Evolutionary conservation across 306 rosid genomes (phyloP).

Genomic region (Trifolium subterraneum): DNA sequence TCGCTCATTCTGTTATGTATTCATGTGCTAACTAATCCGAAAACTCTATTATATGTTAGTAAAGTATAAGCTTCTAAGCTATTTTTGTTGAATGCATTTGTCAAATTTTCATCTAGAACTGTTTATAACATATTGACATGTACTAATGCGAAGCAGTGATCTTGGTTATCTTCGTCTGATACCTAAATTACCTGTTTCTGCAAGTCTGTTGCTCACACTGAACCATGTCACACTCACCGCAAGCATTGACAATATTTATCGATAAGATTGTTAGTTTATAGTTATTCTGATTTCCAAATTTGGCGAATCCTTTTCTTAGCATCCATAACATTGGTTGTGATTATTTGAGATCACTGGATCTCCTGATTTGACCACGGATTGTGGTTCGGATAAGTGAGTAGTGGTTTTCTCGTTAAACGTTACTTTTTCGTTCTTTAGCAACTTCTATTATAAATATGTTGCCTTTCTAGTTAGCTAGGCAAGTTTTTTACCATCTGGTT

Average conservation of each 20-base stretch:
- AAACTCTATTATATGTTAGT: background rate
- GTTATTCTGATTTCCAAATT: slow-evolving; percentile 9
- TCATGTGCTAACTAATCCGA: background rate
- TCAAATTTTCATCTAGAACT: slow-evolving; percentile 12
- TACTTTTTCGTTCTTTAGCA: too few relatives aligned
- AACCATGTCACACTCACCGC: too few relatives aligned
- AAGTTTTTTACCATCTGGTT: too few relatives aligned
- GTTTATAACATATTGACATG: background rate
- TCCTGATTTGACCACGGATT: too few relatives aligned
- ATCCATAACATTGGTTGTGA: background rate
- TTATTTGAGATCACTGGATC: slow-evolving; percentile 2
- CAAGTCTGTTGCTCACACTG: too few relatives aligned
- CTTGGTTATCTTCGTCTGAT: background rate
- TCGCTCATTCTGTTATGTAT: background rate
- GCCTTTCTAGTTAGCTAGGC: too few relatives aligned
- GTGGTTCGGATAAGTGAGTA: too few relatives aligned
- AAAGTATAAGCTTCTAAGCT: background rate
- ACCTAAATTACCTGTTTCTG: background rate
- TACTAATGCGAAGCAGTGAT: too few relatives aligned
- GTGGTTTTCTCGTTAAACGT: too few relatives aligned
- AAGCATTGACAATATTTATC: background rate
- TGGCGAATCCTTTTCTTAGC: background rate
- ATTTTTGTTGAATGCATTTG: slow-evolving; percentile 16
- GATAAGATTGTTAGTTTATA: background rate
- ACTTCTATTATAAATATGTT: too few relatives aligned